Evolutionary conservation across 2,329 filamentous ascomycete species (phyloP), one percentile per base, ranked within the genome.

Genomic region (Magnaporthiopsis incrustans): DNA sequence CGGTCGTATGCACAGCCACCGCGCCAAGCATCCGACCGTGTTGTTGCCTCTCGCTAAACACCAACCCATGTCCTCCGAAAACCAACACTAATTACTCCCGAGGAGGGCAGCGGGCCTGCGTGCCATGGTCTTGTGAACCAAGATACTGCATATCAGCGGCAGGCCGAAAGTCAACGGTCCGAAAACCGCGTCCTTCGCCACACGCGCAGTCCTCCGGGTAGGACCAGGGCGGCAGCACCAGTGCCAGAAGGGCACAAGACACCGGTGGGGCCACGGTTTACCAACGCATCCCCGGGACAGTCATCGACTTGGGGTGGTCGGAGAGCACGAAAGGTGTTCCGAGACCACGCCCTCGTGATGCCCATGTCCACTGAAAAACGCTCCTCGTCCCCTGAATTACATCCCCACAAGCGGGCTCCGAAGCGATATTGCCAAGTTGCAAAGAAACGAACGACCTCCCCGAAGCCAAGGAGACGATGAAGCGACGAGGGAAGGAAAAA

Each of bases 331-430:
- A 44, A 44, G 3, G 33, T 35, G 15, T 5, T 5, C 11, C 5
- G 14, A 18, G 14, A 53, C 44, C 44, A 53, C 44, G 18, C n/a
- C 44, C 44, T 53, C 44, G 14, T 35, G 6, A 61, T 22, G 30
- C 12, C 25, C 35, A 38, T 35, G 15, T 27, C 11, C 59, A 30
- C 60, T 57, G 14, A 67, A 65, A 65, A 33, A 65, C 14, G 65
- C 72, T 64, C 71, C 68, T 71, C 71, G 65, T 72, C 73, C 72
- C 73, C 71, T 70, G 66, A 67, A 71, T 67, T 70, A 70, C 69
- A 72, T 75, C 72, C 73, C 73, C 73, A 74, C 71, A 73, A 76
- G 73, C 73, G 73, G 67, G 65, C 67, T 68, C 66, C 63, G 67
- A 70, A 68, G 67, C 69, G 69, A 70, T 67, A 71, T 71, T 70